Percentiles rank a stretch among this genome's conserved stretches.
These are phyloP conservation scores for Phytophthora macrochlamydospora DNA, from an alignment of 352 stramenopile species.

Conservation along the genomic window DNA sequence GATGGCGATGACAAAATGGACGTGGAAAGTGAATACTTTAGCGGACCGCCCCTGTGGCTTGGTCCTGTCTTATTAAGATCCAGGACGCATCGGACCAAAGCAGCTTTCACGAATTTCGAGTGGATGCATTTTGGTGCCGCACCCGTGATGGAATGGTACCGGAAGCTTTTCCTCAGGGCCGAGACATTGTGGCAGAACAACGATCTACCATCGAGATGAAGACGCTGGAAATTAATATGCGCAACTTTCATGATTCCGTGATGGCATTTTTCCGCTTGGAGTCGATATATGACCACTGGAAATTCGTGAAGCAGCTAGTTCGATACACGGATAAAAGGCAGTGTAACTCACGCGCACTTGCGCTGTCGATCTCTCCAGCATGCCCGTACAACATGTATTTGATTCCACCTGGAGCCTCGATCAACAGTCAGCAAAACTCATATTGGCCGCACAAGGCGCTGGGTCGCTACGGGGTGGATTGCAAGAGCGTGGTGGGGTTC, in stretches of 20 bases:
- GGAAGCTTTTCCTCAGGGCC: constrained; percentile 28
- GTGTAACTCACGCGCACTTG: constrained; percentile 48
- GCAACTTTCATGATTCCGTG: constrained; percentile 45
- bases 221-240: constrained; percentile 44
- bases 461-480: constrained; percentile 44
- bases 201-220: constrained; percentile 44
- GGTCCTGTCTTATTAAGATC: constrained; percentile 57
- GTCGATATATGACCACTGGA: constrained; percentile 71
- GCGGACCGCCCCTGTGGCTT: constrained; percentile 30
- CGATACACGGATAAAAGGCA: constrained; percentile 76
- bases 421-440: constrained; percentile 76
- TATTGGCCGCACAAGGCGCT: constrained; percentile 68
- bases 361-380: constrained; percentile 43
- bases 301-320: constrained; percentile 70
- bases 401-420: constrained; percentile 71
- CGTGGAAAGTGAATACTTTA: constrained; percentile 24
- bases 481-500: constrained; percentile 70
- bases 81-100: constrained; percentile 52
- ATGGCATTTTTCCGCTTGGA: constrained; percentile 68
- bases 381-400: constrained; percentile 63
- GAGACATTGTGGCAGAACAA: constrained; percentile 46
- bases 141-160: constrained; percentile 31
- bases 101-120: constrained; percentile 52
- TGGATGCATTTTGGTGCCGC: constrained; percentile 61
- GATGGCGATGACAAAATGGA: constrained; percentile 43